Conservation (phyloP, 352 stramenopile genomes). For the Phytophthora crassamura region DNA sequence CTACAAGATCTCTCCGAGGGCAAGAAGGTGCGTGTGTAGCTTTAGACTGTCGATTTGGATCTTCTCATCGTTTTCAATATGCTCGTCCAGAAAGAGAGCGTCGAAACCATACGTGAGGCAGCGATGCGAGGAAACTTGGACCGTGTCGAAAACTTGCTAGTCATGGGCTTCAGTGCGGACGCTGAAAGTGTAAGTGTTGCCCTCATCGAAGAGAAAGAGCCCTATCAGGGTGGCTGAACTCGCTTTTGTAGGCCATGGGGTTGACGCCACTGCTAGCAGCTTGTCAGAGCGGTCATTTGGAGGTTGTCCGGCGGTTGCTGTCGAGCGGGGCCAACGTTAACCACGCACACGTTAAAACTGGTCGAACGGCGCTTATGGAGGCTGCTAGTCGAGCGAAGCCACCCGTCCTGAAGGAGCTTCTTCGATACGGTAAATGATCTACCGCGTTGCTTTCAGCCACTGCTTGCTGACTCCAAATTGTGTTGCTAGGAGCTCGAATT, state of each 20-base stretch:
- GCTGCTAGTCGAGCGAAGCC: slow-evolving; percentile 46
- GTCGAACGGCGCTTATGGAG: slow-evolving; percentile 71
- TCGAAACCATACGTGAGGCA: slow-evolving; percentile 73
- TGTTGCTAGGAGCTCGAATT: slow-evolving; percentile 45
- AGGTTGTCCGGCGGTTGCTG: slow-evolving; percentile 58
- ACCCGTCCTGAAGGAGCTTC: slow-evolving; percentile 55
- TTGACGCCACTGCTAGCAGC: slow-evolving; percentile 68
- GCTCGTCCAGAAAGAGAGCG: slow-evolving; percentile 57
- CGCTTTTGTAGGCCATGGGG: slow-evolving; percentile 58
- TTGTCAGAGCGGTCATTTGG: slow-evolving; percentile 54
- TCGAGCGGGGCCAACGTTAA: slow-evolving; percentile 54
- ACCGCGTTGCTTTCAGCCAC: background rate
- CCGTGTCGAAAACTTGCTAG: slow-evolving; percentile 54
- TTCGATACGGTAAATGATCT: slow-evolving; percentile 59
- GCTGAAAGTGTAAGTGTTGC: slow-evolving; percentile 54
- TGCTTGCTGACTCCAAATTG: background rate
- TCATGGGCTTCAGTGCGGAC: slow-evolving; percentile 60
- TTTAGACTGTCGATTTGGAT: background rate
- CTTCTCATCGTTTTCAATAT: background rate
- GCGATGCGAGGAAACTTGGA: slow-evolving; percentile 63
- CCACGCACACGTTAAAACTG: slow-evolving; percentile 58
- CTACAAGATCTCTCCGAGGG: slow-evolving; percentile 48
- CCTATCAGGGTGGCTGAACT: too few species aligned
- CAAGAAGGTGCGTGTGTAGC: slow-evolving; percentile 29
- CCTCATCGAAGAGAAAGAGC: too few species aligned